phyloP scores from a whole-genome alignment of 1,284 basidiomycete genomes.

The Entoloma clypeatum region DNA sequence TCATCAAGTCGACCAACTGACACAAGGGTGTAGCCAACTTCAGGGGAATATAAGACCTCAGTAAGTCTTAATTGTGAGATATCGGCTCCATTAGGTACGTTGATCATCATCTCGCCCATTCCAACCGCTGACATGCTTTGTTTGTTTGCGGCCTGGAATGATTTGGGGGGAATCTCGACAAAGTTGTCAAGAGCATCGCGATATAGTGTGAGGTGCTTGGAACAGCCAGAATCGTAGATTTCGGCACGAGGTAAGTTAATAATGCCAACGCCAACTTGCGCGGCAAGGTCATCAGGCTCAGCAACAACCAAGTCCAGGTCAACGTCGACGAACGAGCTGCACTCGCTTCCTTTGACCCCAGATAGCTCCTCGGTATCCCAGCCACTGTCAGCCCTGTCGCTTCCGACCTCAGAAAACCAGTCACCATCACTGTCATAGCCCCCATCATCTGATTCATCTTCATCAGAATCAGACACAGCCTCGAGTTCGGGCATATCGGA shows the following conservation, averaged over 20 bases:
- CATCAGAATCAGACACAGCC: no score
- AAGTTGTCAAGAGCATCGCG: slow-evolving; percentile 29
- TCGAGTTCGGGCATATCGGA: slow-evolving; percentile 2
- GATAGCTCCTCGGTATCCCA: neutral
- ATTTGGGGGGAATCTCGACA: slow-evolving; percentile 22
- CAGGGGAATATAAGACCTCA: slow-evolving; percentile 33
- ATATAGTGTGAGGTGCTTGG: slow-evolving; percentile 38
- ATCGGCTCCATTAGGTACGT: slow-evolving; percentile 33
- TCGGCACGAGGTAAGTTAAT: slow-evolving; percentile 17
- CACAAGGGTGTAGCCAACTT: slow-evolving; percentile 11
- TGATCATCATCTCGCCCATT: slow-evolving; percentile 32
- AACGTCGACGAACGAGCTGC: slow-evolving; percentile 8
- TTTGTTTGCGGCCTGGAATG: slow-evolving; percentile 34
- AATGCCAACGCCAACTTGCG: neutral
- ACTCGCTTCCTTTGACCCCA: slow-evolving; percentile 4
- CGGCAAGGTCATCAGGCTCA: slow-evolving; percentile 5
- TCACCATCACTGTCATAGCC: slow-evolving; percentile 11
- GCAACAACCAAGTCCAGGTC: slow-evolving; percentile 12
- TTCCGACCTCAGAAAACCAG: slow-evolving; percentile 21
- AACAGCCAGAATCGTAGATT: slow-evolving; percentile 37
- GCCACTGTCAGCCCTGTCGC: slow-evolving; percentile 6
- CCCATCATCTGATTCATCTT: no score
- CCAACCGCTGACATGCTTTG: slow-evolving; percentile 31
- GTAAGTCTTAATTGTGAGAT: slow-evolving; percentile 25
- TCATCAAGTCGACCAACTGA: slow-evolving; percentile 34